These are phyloP conservation scores for Fusarium udum DNA, from an alignment of 2,329 filamentous ascomycete genomes.

Conservation along the genomic window DNA sequence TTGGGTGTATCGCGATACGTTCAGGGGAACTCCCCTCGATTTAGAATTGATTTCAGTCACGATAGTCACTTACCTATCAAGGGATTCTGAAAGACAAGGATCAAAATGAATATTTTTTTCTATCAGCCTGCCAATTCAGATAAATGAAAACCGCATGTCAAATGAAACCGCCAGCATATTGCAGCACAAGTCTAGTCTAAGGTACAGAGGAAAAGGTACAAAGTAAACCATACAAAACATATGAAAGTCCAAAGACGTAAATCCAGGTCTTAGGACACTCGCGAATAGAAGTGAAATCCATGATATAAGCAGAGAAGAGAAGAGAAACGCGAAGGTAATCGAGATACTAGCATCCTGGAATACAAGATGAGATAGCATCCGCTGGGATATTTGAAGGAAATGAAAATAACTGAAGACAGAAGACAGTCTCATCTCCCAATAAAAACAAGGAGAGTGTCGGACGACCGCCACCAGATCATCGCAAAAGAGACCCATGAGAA, in stretches of 20 bases:
- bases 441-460: no score
- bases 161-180: background rate
- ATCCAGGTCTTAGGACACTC: background rate
- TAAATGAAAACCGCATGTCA: background rate
- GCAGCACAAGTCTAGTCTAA: background rate
- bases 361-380: background rate
- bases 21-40: background rate
- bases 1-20: slow-evolving; percentile 1
- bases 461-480: background rate
- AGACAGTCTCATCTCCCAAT: background rate
- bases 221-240: no score
- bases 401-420: background rate
- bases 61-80: background rate
- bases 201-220: background rate
- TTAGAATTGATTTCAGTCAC: no score
- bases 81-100: background rate
- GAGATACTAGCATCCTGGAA: background rate
- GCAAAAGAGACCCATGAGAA: background rate
- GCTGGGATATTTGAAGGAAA: background rate
- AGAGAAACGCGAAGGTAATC: background rate
- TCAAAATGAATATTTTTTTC: background rate
- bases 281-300: background rate
- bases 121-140: background rate
- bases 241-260: background rate
- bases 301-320: background rate